Evolutionary conservation across 2,329 filamentous ascomycete genomes (phyloP), one percentile per base, ranked within the genome.

Genomic region (Metarhizium robertsii): DNA sequence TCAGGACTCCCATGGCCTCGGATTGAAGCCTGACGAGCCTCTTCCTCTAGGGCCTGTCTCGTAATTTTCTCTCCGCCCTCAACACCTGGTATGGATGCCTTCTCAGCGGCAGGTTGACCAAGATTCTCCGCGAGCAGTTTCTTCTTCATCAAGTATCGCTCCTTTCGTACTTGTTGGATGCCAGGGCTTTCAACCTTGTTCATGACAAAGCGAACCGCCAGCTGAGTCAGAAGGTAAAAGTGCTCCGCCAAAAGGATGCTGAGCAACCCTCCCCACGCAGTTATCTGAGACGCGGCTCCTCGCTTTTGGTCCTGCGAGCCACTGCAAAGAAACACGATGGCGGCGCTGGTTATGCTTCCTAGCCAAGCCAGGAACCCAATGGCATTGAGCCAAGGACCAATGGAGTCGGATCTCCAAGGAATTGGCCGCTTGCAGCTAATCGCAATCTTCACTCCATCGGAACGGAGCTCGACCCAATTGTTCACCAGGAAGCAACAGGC

Each of bases 381-480:
- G 1, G 88, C 86, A 61, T 91, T 83, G 13, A 97, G 76, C 87
- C 91, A 97, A 0, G 94, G 92, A 0, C 94, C 94, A 62, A 99
- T 97, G 1, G 89, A 94, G 72, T 97, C 94, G 1, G 90, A 85
- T 53, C 94, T 84, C 81, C 88, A 90, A 0, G 94, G 94, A 42
- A 89, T 90, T 0, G 94, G 94, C 3, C 94, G 85, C 65, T 92
- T 87, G 77, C 90, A 92, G 69, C 92, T 87, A 50, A 90, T 79
- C 55, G 91, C 91, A 64, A 97, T 95, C 71, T 99, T 99, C 73
- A 96, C 81, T 2, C 92, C 92, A 67, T 99, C 94, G 0, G 90
- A 90, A 46, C 94, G 88, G 43, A 97, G 81, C 68, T 97, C 94
- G 56, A 99, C 75, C 91, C 92, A 97, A 73, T 97, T 95, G 74